phyloP scores from a whole-genome alignment of 192 early-diverging fungal genomes.

The Podila horticola region DNA sequence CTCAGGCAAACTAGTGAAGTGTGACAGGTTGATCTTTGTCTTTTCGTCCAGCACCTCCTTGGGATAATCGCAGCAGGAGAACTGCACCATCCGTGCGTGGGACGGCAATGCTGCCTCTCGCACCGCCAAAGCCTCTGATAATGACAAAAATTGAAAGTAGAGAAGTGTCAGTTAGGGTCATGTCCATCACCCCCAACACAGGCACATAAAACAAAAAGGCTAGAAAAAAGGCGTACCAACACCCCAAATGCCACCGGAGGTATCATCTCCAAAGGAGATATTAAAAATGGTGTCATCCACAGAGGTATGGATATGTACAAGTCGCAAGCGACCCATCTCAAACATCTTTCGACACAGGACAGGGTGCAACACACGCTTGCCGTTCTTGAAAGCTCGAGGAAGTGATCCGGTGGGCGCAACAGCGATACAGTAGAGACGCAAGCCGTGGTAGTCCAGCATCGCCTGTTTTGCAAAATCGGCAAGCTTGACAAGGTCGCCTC shows the following conservation, averaged over 20 bases:
- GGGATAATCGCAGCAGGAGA: conserved; percentile 75
- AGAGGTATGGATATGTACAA: conserved; percentile 65
- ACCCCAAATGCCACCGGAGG: conserved; percentile 60
- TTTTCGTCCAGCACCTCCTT: conserved; percentile 75
- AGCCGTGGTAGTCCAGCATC: conserved; percentile 67
- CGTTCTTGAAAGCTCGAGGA: conserved; percentile 78
- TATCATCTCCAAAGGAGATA: conserved; percentile 65
- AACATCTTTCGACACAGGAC: conserved; percentile 73
- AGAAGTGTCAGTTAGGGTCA: not conserved
- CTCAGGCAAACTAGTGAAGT: conserved; percentile 77
- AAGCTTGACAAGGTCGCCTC: conserved; percentile 57
- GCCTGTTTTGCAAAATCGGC: conserved; percentile 65
- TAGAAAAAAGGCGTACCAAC: conserved; percentile 18
- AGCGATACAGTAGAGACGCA: conserved; percentile 69
- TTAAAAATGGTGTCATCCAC: conserved; percentile 72
- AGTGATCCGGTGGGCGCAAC: conserved; percentile 68
- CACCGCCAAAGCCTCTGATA: conserved; percentile 41
- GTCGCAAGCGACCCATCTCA: conserved; percentile 66
- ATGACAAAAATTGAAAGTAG: not conserved
- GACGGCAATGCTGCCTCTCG: conserved; percentile 41
- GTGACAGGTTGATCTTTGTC: conserved; percentile 71
- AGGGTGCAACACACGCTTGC: conserved; percentile 71
- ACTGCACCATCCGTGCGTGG: conserved; percentile 64
- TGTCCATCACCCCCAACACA: not conserved
- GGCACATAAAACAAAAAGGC: not conserved